Percentiles rank a stretch among this genome's conserved stretches.
Evolutionary conservation across 345 rosid genomes (phyloP).

Genomic region (Salix exigua): DNA sequence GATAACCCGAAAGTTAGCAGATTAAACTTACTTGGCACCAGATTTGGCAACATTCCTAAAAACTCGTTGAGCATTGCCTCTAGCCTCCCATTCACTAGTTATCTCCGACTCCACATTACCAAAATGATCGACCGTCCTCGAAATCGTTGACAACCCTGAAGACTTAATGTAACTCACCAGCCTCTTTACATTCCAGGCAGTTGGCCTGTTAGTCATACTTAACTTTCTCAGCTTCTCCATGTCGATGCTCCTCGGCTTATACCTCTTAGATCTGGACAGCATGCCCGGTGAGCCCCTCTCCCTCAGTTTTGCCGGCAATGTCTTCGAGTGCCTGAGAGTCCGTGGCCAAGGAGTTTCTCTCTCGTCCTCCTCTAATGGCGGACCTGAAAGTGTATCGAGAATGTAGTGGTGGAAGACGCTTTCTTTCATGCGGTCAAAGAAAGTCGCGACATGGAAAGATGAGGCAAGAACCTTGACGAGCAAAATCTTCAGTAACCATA

Average conservation of each 20-base stretch:
- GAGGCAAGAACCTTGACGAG: conserved; percentile 51
- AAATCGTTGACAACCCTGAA: conserved; percentile 49
- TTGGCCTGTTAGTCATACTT: conserved; percentile 31
- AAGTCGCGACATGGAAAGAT: conserved; percentile 50
- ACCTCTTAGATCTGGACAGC: conserved; percentile 13
- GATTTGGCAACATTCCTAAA: conserved; percentile 51
- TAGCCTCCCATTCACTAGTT: conserved; percentile 52
- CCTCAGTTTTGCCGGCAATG: conserved; percentile 14
- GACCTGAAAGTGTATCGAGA: conserved; percentile 48
- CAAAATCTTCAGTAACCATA: conserved; percentile 54
- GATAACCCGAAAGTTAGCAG: not conserved
- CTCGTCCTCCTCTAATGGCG: conserved; percentile 12
- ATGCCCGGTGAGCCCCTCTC: not conserved
- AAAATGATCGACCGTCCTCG: conserved; percentile 43
- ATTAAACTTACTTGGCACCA: conserved; percentile 42
- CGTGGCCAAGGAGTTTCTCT: not conserved
- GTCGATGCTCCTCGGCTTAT: conserved; percentile 33
- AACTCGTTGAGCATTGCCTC: conserved; percentile 41
- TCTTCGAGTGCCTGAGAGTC: not conserved
- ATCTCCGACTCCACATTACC: conserved; percentile 39
- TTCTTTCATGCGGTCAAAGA: conserved; percentile 64
- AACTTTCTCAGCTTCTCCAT: conserved; percentile 50
- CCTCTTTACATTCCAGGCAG: conserved; percentile 52
- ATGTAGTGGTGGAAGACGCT: conserved; percentile 51
- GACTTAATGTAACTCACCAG: conserved; percentile 39